Conservation (phyloP, 192 early-diverging fungal species). For the Jimgerdemannia flammicorona region DNA sequence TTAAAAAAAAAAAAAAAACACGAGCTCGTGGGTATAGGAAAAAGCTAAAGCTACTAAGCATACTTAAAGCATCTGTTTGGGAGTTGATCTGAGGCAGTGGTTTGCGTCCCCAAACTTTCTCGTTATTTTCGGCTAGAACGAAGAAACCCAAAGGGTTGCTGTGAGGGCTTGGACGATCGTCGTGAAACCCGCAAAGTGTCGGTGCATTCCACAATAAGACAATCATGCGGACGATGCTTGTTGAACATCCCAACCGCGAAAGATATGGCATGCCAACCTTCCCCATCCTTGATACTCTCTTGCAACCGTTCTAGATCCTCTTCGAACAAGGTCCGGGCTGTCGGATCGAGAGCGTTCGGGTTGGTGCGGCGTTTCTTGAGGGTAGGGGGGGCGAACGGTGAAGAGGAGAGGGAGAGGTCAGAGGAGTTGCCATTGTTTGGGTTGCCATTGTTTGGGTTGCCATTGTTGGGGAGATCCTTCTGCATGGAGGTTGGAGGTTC, state of each 20-base stretch:
- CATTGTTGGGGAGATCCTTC: no score
- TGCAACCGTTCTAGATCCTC: slow-evolving; percentile 41
- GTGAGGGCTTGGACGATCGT: no score
- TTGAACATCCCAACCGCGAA: not conserved
- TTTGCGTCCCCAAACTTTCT: slow-evolving; percentile 32
- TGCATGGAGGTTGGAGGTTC: not conserved
- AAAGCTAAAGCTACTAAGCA: not conserved
- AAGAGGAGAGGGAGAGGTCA: not conserved
- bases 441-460: no score
- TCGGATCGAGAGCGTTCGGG: not conserved
- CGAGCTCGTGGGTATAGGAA: no score
- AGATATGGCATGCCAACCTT: not conserved
- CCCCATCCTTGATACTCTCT: slow-evolving; percentile 11
- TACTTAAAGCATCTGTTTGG: slow-evolving; percentile 33
- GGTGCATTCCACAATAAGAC: no score
- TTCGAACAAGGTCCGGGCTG: slow-evolving; percentile 25
- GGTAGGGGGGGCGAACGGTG: slow-evolving; percentile 1
- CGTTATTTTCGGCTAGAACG: slow-evolving; percentile 28
- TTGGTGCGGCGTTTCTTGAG: not conserved
- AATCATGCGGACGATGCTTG: no score
- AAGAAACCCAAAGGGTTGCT: not conserved
- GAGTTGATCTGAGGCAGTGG: slow-evolving; percentile 22
- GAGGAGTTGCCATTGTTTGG: no score
- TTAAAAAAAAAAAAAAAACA: no score
- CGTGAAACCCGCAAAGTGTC: no score